Evolutionary conservation across 257 asterid genomes (phyloP), one percentile per base, ranked within the genome.

Genomic region (Asclepias syriaca): DNA sequence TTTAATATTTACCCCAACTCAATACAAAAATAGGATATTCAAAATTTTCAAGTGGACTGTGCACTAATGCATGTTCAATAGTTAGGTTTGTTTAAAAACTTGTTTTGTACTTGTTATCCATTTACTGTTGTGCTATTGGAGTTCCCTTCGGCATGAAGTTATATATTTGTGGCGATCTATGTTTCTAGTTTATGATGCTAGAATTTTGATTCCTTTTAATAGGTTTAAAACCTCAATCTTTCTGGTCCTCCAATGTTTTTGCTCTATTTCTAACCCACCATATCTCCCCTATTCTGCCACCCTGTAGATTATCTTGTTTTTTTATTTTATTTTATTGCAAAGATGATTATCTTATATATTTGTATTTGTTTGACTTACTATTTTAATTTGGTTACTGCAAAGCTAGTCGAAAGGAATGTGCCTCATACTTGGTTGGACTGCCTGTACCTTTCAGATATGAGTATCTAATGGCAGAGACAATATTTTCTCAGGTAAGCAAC

Each of bases 331-430:
- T 60, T 53, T n/a, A 14, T 27, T 51, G 40, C 49, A n/a, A 54
- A 22, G 34, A 27, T 54, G 34, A 16, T 50, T 61, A 9, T 65
- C 37, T 9, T 43, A 3, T 10, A 24, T 9, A 29, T 14, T 27
- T 72, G 68, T 12, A 27, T 66, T 75, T 77, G 66, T 85, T 86
- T 77, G 72, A 65, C 85, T 86, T 79, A 83, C 75, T 85, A 61
- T 69, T 79, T 80, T 71, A 81, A 82, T 70, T 77, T 78, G 92
- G 48, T 90, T 92, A 73, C 72, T 85, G 98, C 96, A 90, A 93
- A 90, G 95, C 96, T 86, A 95, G 99, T 87, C 99, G 99, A 81
- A 95, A 95, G 86, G 99, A 95, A 87, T 92, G 99, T 83, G 96
- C 98, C 74, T 82, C 99, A 13, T 83, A 85, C 89, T 87, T 95